Evolutionary conservation across 2,329 filamentous ascomycete species (phyloP).

Genomic region (Samsoniella hepiali): DNA sequence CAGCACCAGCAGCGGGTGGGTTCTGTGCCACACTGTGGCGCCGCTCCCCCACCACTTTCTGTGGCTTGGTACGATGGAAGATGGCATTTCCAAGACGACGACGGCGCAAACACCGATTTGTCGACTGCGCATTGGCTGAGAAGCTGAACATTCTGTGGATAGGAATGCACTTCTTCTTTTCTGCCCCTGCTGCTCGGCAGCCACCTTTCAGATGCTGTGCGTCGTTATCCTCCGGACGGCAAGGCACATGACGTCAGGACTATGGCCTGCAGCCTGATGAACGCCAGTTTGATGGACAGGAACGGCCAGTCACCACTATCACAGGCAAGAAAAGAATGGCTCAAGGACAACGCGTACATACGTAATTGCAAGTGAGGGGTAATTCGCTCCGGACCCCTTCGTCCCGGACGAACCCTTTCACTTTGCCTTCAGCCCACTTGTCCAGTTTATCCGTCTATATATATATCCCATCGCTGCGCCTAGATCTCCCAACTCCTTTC

Average conservation of each 20-base stretch:
- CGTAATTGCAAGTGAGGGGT: conserved; percentile 18
- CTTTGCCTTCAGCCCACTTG: conserved; percentile 9
- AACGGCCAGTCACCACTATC: conserved; percentile 13
- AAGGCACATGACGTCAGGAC: conserved; percentile 16
- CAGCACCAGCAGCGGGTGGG: not conserved
- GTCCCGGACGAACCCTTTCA: conserved; percentile 1
- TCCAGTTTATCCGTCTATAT: conserved; percentile 8
- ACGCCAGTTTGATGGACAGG: conserved; percentile 9
- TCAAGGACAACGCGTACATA: not conserved
- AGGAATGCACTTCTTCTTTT: not conserved
- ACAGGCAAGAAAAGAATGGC: not conserved
- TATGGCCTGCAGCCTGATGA: not conserved
- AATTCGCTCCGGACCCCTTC: conserved; percentile 4
- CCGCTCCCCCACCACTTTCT: not conserved
- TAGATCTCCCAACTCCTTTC: conserved; percentile 26
- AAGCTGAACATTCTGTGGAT: not conserved
- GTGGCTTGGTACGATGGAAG: conserved; percentile 2
- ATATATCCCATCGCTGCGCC: conserved; percentile 17
- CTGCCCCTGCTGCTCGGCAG: not conserved
- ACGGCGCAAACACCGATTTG: not conserved
- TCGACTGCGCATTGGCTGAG: not conserved
- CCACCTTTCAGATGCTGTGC: not conserved
- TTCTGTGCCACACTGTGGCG: conserved; percentile 18
- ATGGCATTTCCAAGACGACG: not conserved
- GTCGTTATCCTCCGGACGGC: not conserved